Percentiles rank a stretch among this genome's conserved stretches.
These are phyloP conservation scores for Yamadazyma friedrichii DNA, from an alignment of 1,139 yeast genomes.

Conservation along the genomic window DNA sequence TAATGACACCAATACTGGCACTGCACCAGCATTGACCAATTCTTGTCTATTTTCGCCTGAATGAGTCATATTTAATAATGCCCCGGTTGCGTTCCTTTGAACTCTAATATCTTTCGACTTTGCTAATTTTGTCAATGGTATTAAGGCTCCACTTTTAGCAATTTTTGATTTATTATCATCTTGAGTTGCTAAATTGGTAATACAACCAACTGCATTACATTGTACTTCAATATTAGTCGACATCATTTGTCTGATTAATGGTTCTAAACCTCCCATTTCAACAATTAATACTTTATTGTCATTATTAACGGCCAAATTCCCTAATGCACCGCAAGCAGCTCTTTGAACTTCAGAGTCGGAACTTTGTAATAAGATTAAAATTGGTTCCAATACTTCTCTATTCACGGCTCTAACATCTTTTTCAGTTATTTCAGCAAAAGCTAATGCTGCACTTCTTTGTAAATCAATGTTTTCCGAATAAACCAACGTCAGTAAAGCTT, in stretches of 20 bases:
- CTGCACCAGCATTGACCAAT: slow-evolving; percentile 96
- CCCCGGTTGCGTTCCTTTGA: slow-evolving; percentile 98
- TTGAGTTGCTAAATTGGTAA: slow-evolving; percentile 97
- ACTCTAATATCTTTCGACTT: slow-evolving; percentile 93
- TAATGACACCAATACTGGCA: slow-evolving; percentile 90
- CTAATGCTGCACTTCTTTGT: slow-evolving; percentile 96
- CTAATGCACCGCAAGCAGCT: slow-evolving; percentile 98
- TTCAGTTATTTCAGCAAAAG: slow-evolving; percentile 98
- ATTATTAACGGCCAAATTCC: slow-evolving; percentile 94
- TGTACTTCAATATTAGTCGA: slow-evolving; percentile 96
- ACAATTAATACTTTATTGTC: slow-evolving; percentile 91
- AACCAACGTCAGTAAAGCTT: slow-evolving; percentile 88
- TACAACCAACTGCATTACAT: slow-evolving; percentile 98
- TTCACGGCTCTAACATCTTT: slow-evolving; percentile 90
- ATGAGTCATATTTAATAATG: slow-evolving; percentile 95
- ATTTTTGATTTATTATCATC: slow-evolving; percentile 95
- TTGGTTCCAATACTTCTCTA: slow-evolving; percentile 90
- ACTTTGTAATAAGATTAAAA: slow-evolving; percentile 79
- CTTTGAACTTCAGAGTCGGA: slow-evolving; percentile 93
- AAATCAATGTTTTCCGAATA: slow-evolving; percentile 92
- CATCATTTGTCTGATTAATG: slow-evolving; percentile 96
- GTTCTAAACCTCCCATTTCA: slow-evolving; percentile 97
- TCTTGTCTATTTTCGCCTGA: slow-evolving; percentile 96
- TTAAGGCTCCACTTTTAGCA: slow-evolving; percentile 95
- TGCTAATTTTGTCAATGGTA: slow-evolving; percentile 91